phyloP scores from a whole-genome alignment of 2,329 filamentous ascomycete species.

The Nectriaceae sp. region DNA sequence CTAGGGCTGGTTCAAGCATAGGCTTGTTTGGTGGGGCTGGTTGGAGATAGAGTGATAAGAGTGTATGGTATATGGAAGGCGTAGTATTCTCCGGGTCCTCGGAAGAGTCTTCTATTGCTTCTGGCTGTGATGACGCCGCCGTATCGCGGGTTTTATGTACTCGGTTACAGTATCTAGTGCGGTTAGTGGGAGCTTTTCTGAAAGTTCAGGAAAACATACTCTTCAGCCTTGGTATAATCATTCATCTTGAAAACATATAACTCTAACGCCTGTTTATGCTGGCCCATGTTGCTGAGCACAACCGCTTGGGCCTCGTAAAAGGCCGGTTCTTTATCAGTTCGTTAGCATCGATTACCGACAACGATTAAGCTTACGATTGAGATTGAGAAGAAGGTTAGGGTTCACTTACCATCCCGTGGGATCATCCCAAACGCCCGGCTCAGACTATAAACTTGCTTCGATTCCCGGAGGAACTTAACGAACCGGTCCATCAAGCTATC shows the following conservation, averaged over 20 bases:
- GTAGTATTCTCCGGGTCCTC: slow-evolving; percentile 51
- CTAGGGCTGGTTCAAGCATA: slow-evolving; percentile 77
- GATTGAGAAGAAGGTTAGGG: background rate
- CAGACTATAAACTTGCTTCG: slow-evolving; percentile 74
- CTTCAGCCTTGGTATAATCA: slow-evolving; percentile 87
- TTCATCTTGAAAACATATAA: slow-evolving; percentile 96
- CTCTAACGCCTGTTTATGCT: slow-evolving; percentile 92
- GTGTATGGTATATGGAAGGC: slow-evolving; percentile 86
- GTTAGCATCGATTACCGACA: background rate
- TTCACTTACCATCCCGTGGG: slow-evolving; percentile 71
- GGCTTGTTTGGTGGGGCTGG: slow-evolving; percentile 73
- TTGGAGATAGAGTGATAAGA: slow-evolving; percentile 85
- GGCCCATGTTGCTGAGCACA: slow-evolving; percentile 90
- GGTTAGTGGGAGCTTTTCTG: slow-evolving; percentile 18
- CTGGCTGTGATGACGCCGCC: slow-evolving; percentile 35
- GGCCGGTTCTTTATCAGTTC: slow-evolving; percentile 61
- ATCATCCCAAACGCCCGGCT: slow-evolving; percentile 76
- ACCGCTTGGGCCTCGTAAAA: slow-evolving; percentile 92
- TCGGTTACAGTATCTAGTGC: slow-evolving; percentile 78
- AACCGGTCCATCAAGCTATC: slow-evolving; percentile 65
- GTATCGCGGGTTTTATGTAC: slow-evolving; percentile 66
- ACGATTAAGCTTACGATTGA: background rate
- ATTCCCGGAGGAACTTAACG: slow-evolving; percentile 73
- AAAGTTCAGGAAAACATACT: slow-evolving; percentile 56
- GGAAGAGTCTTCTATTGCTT: slow-evolving; percentile 34